phyloP scores from a whole-genome alignment of 805 yeast genomes.

The Candida easanensis region DNA sequence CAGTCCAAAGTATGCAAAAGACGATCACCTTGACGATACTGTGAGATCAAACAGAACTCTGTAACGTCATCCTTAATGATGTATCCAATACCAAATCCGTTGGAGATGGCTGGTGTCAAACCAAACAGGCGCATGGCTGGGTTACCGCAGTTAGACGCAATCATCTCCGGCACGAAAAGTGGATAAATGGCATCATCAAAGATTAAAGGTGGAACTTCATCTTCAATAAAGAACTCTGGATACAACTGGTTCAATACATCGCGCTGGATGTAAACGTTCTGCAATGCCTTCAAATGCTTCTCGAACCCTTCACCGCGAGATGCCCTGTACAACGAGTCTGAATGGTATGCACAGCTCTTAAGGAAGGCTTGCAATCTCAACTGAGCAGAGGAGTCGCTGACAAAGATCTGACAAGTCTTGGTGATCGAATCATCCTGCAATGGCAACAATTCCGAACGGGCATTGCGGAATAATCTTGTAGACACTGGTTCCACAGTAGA shows the following conservation, averaged over 20 bases:
- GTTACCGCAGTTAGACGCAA: slow-evolving; percentile 84
- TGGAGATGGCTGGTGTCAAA: slow-evolving; percentile 82
- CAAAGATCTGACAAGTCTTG: slow-evolving; percentile 57
- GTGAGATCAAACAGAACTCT: slow-evolving; percentile 80
- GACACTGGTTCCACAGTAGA: slow-evolving; percentile 90
- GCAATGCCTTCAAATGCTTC: slow-evolving; percentile 64
- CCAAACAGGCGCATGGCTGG: slow-evolving; percentile 86
- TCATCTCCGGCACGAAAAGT: slow-evolving; percentile 39
- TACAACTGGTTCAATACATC: slow-evolving; percentile 45
- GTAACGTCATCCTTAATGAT: slow-evolving; percentile 80
- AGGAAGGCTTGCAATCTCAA: slow-evolving; percentile 50
- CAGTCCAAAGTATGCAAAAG: slow-evolving; percentile 71
- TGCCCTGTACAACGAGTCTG: slow-evolving; percentile 45
- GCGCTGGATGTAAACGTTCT: slow-evolving; percentile 51
- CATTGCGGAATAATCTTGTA: slow-evolving; percentile 62
- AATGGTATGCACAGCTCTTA: slow-evolving; percentile 51
- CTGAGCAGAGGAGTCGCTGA: slow-evolving; percentile 47
- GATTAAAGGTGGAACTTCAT: slow-evolving; percentile 39
- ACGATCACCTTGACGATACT: slow-evolving; percentile 81
- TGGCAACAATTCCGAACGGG: slow-evolving; percentile 69
- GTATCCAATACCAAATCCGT: slow-evolving; percentile 92
- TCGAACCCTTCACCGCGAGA: slow-evolving; percentile 68
- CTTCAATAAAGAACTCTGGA: slow-evolving; percentile 36
- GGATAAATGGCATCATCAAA: slow-evolving; percentile 40
- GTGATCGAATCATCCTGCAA: slow-evolving; percentile 54